Evolutionary conservation across 371 early-diverging fungal species (phyloP).

Genomic region (Zopfochytrium polystomum): DNA sequence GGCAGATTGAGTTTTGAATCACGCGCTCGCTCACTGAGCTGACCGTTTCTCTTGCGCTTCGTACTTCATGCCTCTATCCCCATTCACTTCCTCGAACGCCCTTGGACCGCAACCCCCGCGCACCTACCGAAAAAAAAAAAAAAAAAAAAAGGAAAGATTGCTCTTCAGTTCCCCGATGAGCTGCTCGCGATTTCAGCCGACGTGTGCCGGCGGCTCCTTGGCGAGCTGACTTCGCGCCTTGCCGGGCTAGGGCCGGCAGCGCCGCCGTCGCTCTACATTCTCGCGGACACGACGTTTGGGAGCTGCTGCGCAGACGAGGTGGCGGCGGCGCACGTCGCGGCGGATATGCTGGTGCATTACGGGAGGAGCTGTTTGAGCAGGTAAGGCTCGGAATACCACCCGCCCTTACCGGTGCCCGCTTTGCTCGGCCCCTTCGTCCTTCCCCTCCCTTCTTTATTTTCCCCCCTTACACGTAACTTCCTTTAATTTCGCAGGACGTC

Average conservation of each 20-base stretch:
- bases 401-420: too few relatives aligned
- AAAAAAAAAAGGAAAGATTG: constrained; percentile 42
- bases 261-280: constrained; percentile 52
- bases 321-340: constrained; percentile 82
- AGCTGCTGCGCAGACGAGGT: constrained; percentile 97
- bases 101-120: too few relatives aligned
- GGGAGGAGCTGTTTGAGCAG: constrained; percentile 87
- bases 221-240: constrained; percentile 38
- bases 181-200: constrained; percentile 68
- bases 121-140: too few relatives aligned
- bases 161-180: constrained; percentile 92
- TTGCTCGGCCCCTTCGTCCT: too few relatives aligned
- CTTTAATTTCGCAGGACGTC: constrained; percentile 51
- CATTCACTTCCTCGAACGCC: too few relatives aligned
- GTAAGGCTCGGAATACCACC: too few relatives aligned
- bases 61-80: too few relatives aligned
- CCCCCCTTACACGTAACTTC: background rate
- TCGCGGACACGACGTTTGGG: constrained; percentile 94
- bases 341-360: constrained; percentile 87
- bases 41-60: too few relatives aligned
- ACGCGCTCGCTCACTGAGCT: too few relatives aligned
- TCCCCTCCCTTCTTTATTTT: constrained; percentile 24
- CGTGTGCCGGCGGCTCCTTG: constrained; percentile 57
- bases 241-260: constrained; percentile 6
- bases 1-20: too few relatives aligned